phyloP scores from a whole-genome alignment of 78 protist species.

The Dictyostelium intermedium region DNA sequence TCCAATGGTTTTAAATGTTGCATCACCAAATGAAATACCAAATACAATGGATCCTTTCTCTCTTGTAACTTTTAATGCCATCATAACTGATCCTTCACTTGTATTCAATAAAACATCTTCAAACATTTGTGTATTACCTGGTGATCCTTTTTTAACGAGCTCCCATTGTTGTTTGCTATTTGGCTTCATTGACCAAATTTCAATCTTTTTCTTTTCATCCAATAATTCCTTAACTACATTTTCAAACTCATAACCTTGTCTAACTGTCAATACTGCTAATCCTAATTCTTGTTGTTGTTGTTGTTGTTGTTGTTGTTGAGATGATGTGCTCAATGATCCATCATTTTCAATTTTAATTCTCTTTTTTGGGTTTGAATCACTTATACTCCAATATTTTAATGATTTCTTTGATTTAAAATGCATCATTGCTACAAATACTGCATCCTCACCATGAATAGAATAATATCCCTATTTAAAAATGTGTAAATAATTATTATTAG shows the following conservation, averaged over 20 bases:
- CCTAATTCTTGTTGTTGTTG: not conserved
- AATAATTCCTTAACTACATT: slow-evolving; percentile 22
- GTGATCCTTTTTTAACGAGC: slow-evolving; percentile 8
- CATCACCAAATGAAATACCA: slow-evolving; percentile 77
- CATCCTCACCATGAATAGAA: slow-evolving; percentile 56
- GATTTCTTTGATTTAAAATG: slow-evolving; percentile 64
- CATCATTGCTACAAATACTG: slow-evolving; percentile 48
- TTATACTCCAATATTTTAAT: slow-evolving; percentile 27
- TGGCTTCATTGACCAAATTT: slow-evolving; percentile 38
- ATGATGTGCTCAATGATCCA: not conserved
- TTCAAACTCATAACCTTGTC: slow-evolving; percentile 59
- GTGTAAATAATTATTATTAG: too few relatives aligned
- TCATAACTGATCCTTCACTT: slow-evolving; percentile 34
- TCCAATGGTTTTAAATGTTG: slow-evolving; percentile 44
- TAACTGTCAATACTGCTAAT: slow-evolving; percentile 25
- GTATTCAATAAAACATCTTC: slow-evolving; percentile 13
- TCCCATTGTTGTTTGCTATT: slow-evolving; percentile 44
- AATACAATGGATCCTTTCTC: not conserved
- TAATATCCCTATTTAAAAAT: slow-evolving; percentile 40
- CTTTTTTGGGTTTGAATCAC: not conserved
- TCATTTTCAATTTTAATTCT: not conserved
- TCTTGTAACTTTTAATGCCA: slow-evolving; percentile 24
- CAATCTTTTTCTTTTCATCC: slow-evolving; percentile 20
- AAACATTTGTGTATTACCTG: slow-evolving; percentile 59
- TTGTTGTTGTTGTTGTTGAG: not conserved